Evolutionary conservation across 2,329 filamentous ascomycete species (phyloP), one percentile per base, ranked within the genome.

Genomic region (Annulohypoxylon truncatum): DNA sequence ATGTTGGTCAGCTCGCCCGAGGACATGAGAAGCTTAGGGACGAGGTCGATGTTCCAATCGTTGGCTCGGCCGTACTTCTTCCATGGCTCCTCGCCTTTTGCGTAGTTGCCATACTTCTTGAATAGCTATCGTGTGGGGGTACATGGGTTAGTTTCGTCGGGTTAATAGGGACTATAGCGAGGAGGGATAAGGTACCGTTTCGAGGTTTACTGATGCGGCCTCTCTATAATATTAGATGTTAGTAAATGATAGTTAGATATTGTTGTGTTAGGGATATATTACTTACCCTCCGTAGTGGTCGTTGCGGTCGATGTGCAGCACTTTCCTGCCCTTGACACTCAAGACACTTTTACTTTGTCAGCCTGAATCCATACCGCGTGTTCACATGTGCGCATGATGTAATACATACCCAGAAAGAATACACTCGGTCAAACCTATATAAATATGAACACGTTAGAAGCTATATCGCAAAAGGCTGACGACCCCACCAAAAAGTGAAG

Each of bases 21-120:
- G 66, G 95, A 94, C 94, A 99, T 98, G 80, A 99, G 89, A 77
- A 99, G 90, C 87, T 99, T 99, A 73, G 96, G 95, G 51, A 99
- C 94, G 67, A 99, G 88, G 79, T 99, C 96, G 81, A 99, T 96
- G 86, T 97, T 98, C 96, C 96, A 99, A 87, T 98, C 95, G 83
- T 97, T 97, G 79, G 90, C 85, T 66, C 96, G 92, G 75, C 95
- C 95, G 80, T 97, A 98, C 82, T 97, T 94, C 86, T 96, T 95
- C 96, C 96, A 98, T 72, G 95, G 94, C 85, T 97, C 92, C 77
- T 94, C 90, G 74, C 92, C 92, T 68, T 86, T 79, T 65, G 83
- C 79, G 78, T 89, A 92, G 85, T 96, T 96, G 79, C 93, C 92
- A 81, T 97, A 96, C 81, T 94, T 96, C 85, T 96, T 97, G 88